Evolutionary conservation across 1,139 yeast genomes (phyloP).

Genomic region (Suhomyces guaymorum): DNA sequence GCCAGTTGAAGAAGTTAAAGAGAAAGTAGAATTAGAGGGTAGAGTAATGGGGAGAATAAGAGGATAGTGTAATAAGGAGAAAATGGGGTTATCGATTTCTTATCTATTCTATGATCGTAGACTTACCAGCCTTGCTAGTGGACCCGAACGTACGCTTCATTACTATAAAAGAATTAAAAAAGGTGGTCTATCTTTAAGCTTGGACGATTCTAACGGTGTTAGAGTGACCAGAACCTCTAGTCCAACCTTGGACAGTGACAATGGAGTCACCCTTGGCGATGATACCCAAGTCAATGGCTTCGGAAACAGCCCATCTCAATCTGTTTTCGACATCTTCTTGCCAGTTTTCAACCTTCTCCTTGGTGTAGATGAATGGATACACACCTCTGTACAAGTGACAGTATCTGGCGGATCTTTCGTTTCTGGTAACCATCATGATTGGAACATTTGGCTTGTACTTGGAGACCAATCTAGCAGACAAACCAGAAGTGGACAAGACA

Average conservation of each 20-base stretch:
- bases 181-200: conserved; percentile 31
- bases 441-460: conserved; percentile 98
- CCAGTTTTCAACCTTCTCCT: conserved; percentile 79
- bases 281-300: conserved; percentile 86
- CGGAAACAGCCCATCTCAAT: conserved; percentile 89
- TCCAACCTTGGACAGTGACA: conserved; percentile 98
- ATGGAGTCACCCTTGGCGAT: conserved; percentile 85
- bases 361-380: conserved; percentile 86
- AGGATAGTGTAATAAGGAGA: too few relatives aligned
- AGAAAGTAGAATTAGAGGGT: too few relatives aligned
- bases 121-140: background rate
- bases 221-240: conserved; percentile 98
- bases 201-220: conserved; percentile 85
- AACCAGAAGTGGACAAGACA: conserved; percentile 92
- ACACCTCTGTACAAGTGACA: conserved; percentile 98
- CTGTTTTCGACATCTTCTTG: conserved; percentile 95
- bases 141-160: conserved; percentile 3
- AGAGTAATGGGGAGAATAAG: too few relatives aligned
- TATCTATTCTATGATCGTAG: background rate
- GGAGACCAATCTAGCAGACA: conserved; percentile 92
- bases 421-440: conserved; percentile 97
- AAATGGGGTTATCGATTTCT: too few relatives aligned
- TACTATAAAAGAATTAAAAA: conserved; percentile 5
- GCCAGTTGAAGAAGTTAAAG: too few relatives aligned
- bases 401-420: conserved; percentile 88